Conservation (phyloP, 768 basidiomycete species). For the Pholiota conissans region DNA sequence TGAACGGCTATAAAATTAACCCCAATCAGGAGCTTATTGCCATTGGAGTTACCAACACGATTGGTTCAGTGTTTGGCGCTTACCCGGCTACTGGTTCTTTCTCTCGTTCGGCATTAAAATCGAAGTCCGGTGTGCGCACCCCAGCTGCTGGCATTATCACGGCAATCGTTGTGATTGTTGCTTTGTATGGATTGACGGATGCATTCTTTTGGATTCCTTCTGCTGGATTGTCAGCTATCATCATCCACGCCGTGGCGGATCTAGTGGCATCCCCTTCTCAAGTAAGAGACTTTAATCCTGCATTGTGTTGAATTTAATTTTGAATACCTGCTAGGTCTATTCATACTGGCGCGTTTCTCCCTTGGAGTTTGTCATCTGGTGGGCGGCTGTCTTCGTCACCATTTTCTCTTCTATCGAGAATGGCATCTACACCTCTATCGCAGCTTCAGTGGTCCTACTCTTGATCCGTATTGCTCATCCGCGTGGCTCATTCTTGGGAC, state of each 20-base stretch:
- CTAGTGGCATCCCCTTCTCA: constrained; percentile 82
- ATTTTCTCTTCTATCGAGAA: constrained; percentile 94
- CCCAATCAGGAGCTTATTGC: constrained; percentile 96
- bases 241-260: constrained; percentile 90
- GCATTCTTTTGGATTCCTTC: constrained; percentile 91
- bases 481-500: constrained; percentile 88
- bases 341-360: constrained; percentile 94
- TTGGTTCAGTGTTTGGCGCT: constrained; percentile 87
- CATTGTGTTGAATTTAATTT: background rate
- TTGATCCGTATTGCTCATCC: constrained; percentile 87
- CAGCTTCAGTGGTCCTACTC: constrained; percentile 76
- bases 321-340: constrained; percentile 53
- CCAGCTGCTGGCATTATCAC: constrained; percentile 87
- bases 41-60: constrained; percentile 93
- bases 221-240: constrained; percentile 86
- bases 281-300: constrained; percentile 21
- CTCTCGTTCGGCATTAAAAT: constrained; percentile 95
- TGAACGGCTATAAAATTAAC: constrained; percentile 93
- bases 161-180: constrained; percentile 87
- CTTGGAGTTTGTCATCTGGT: constrained; percentile 88
- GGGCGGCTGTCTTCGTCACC: constrained; percentile 84
- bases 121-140: constrained; percentile 96
- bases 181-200: constrained; percentile 90
- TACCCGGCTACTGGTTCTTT: constrained; percentile 99
- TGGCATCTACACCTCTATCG: constrained; percentile 87